These are phyloP conservation scores for Penicillium coprophilum DNA, from an alignment of 495 filamentous ascomycete genomes.

Conservation along the genomic window DNA sequence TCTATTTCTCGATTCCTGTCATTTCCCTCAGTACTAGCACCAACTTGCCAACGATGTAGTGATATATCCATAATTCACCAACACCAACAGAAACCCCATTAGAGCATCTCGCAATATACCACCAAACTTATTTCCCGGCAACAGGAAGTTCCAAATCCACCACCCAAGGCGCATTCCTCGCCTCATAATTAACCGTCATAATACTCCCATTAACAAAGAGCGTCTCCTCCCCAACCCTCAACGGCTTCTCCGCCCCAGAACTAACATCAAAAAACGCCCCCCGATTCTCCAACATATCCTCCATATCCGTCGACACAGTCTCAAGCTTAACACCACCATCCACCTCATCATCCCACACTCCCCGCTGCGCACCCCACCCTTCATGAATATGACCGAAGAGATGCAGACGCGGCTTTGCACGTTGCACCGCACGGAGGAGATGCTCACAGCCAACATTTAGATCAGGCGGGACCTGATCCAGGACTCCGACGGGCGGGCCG, in stretches of 20 bases:
- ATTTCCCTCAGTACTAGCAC: too few species aligned
- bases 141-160: constrained; percentile 61
- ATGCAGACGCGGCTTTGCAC: constrained; percentile 52
- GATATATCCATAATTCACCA: background rate
- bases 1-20: too few species aligned
- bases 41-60: too few species aligned
- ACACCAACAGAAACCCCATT: background rate
- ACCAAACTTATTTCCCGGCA: background rate
- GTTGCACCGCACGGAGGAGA: constrained; percentile 43
- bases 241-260: constrained; percentile 23
- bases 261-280: constrained; percentile 48
- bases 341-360: constrained; percentile 49
- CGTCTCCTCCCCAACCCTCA: constrained; percentile 57
- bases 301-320: constrained; percentile 32
- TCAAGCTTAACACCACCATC: constrained; percentile 22
- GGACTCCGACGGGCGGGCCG: constrained; percentile 61
- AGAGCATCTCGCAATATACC: background rate
- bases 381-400: constrained; percentile 68
- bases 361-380: constrained; percentile 64
- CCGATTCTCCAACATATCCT: constrained; percentile 42
- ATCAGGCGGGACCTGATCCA: constrained; percentile 48
- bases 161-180: constrained; percentile 59
- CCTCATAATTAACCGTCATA: constrained; percentile 48
- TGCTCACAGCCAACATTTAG: constrained; percentile 49
- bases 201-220: constrained; percentile 74